phyloP scores from a whole-genome alignment of 371 early-diverging fungal species.

The Rhizopus arrhizus region DNA sequence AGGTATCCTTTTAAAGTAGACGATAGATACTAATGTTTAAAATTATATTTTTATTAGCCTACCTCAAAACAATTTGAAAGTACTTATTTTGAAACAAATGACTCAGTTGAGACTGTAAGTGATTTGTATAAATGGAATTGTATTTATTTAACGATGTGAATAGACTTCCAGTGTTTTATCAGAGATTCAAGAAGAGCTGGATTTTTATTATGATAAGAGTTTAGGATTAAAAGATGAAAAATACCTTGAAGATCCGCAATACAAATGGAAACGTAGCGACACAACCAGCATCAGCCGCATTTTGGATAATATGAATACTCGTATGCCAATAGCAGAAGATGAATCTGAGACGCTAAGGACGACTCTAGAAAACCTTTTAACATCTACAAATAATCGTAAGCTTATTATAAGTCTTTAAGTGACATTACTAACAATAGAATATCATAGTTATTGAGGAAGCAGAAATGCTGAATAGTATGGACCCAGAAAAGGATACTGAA shows the following conservation, averaged over 20 bases:
- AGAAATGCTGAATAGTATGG: not conserved
- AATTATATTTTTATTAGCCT: not conserved
- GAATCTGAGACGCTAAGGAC: not conserved
- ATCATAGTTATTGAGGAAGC: not conserved
- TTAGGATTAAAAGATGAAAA: not conserved
- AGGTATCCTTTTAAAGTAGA: not conserved
- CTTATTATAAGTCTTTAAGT: not conserved
- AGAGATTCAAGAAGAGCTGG: not conserved
- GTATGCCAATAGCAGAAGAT: not conserved
- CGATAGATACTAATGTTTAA: not conserved
- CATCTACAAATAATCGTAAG: not conserved
- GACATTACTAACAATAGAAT: not conserved
- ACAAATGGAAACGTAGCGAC: not conserved
- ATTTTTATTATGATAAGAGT: not conserved
- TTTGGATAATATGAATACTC: not conserved
- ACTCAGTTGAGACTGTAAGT: slow-evolving; percentile 1
- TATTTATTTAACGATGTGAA: not conserved
- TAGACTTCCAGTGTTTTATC: not conserved
- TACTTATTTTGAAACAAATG: not conserved
- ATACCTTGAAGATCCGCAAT: not conserved
- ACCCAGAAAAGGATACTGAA: not conserved
- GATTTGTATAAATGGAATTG: not conserved
- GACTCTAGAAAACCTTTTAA: not conserved
- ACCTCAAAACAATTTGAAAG: not conserved
- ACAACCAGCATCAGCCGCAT: not conserved